Evolutionary conservation across 1,284 basidiomycete species (phyloP).

Genomic region (Leccinum griseonigrum): DNA sequence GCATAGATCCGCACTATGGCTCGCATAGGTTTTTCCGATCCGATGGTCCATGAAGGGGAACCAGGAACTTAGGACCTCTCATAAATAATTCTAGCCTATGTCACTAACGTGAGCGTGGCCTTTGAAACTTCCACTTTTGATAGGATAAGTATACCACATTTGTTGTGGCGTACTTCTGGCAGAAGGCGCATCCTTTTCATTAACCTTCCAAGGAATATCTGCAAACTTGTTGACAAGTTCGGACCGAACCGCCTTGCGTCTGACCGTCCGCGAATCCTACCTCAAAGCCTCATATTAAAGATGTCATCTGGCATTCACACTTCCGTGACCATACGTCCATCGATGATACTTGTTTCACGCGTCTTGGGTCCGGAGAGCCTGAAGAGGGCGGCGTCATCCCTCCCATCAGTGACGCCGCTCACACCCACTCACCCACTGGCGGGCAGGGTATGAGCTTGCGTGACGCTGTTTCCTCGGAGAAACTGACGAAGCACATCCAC

Average conservation of each 20-base stretch:
- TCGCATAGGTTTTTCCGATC: constrained; percentile 17
- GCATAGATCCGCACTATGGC: constrained; percentile 19
- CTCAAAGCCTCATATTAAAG: constrained; percentile 18
- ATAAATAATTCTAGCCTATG: constrained; percentile 22
- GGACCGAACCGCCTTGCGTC: constrained; percentile 25
- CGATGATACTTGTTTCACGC: constrained; percentile 10
- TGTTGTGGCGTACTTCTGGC: constrained; percentile 31
- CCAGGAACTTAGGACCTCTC: constrained; percentile 5
- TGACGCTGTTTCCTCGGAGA: neutral
- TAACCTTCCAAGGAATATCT: constrained; percentile 35
- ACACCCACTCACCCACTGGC: constrained; percentile 45
- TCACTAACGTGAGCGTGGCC: constrained; percentile 5
- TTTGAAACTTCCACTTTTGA: constrained; percentile 2
- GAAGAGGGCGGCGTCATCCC: constrained; percentile 23
- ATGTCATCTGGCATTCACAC: constrained; percentile 36
- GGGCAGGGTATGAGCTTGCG: constrained; percentile 37
- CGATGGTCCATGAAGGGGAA: constrained; percentile 1
- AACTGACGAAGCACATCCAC: neutral
- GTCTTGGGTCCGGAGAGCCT: constrained; percentile 14
- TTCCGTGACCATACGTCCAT: constrained; percentile 37
- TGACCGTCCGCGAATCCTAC: constrained; percentile 20
- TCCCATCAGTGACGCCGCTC: constrained; percentile 44
- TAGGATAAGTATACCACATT: constrained; percentile 33
- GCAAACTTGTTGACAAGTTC: constrained; percentile 36
- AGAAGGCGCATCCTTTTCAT: constrained; percentile 31